Evolutionary conservation across 1,284 basidiomycete genomes (phyloP).

Genomic region (Pterula multifida): DNA sequence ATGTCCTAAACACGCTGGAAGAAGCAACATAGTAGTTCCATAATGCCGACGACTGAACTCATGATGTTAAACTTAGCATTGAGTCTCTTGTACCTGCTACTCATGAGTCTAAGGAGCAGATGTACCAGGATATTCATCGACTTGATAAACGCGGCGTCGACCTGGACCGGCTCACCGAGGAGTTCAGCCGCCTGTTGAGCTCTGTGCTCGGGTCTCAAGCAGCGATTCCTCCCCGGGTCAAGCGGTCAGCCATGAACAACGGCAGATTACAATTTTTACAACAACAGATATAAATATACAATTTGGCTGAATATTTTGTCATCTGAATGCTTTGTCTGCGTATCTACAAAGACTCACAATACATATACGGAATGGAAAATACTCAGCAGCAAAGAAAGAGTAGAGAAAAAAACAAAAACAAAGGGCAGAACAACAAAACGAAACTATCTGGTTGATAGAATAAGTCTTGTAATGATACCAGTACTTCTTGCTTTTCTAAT

Average conservation of each 20-base stretch:
- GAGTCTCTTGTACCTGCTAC: background rate
- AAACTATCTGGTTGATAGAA: no score
- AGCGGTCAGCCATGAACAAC: constrained; percentile 13
- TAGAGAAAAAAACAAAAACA: no score
- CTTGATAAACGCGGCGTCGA: background rate
- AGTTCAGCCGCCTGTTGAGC: constrained; percentile 1
- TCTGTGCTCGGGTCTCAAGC: constrained; percentile 9
- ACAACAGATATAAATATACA: no score
- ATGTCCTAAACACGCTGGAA: background rate
- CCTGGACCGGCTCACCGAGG: background rate
- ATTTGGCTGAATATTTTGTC: no score
- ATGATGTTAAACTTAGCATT: background rate
- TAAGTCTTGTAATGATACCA: no score
- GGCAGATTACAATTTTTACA: no score
- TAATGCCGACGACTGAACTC: background rate
- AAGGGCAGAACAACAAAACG: no score
- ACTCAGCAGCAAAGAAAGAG: no score
- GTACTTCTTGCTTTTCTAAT: no score
- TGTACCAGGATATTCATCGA: background rate
- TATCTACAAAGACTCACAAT: no score
- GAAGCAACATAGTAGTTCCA: background rate
- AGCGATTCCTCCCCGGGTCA: constrained; percentile 13
- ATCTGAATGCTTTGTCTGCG: no score
- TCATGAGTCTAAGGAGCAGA: background rate
- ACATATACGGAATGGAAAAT: no score